Evolutionary conservation across 1,139 yeast genomes (phyloP), one percentile per base, ranked within the genome.

Genomic region (Geotrichum fermentans): DNA sequence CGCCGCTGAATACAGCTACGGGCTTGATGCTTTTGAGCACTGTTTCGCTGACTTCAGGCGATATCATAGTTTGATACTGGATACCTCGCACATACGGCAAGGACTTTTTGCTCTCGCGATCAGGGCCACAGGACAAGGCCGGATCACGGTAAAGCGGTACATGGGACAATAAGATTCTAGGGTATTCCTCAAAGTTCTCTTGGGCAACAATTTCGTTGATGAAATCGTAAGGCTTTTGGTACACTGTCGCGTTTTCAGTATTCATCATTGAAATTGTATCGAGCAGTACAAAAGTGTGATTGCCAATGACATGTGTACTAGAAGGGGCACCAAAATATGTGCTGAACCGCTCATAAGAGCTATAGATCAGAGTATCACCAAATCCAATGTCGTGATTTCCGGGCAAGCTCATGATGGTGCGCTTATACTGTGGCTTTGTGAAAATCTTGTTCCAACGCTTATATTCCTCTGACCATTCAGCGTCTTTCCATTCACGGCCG

Each of bases 311-410:
- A 47, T 74, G 70, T 26, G 73, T 73, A 50, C 82, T 77, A 8
- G 83, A 73, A 3, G 82, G 67, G 44, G 72, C 81, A 2, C 98
- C 98, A 64, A 87, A 90, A 61, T 74, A 77, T 1, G 82, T 70
- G 21, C 76, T 68, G 66, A 90, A 92, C 55, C 97, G 71, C 30
- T 78, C 69, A 44, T 77, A 65, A 22, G 81, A 77, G 2, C 71
- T 66, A 22, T 75, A 77, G 13, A 77, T 71, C 6, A 78, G 73
- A 1, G 82, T 78, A 51, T 80, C 77, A 30, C 95, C 95, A 64
- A 84, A 89, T 0, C 98, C 98, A 57, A 92, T 87, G 64, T 92
- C 98, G 64, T 92, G 98, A 61, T 92, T 92, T 2, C 98, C 98
- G 0, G 97, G 96, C 8, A 90, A 66, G 1, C 83, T 77, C 55